Percentiles rank a stretch among this genome's conserved stretches.
Conservation (phyloP, 306 rosid genomes). For the Erythrophleum fordii region DNA sequence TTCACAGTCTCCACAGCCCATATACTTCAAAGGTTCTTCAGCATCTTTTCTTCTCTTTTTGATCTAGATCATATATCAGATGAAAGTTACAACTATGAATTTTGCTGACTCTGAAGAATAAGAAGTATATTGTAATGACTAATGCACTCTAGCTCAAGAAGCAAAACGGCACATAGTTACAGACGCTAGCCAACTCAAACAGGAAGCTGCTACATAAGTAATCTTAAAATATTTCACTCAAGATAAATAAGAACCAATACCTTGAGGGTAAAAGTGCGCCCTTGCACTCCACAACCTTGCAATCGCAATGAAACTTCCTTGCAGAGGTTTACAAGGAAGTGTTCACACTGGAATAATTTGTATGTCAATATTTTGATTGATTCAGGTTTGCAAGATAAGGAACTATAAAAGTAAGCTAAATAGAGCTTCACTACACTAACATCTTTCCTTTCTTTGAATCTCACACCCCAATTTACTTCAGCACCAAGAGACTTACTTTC, state of each 20-base stretch:
- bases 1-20: constrained; percentile 98
- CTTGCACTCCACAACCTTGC: constrained; percentile 78
- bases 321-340: constrained; percentile 77
- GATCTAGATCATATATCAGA: constrained; percentile 52
- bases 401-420: constrained; percentile 25
- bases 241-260: constrained; percentile 44
- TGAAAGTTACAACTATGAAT: constrained; percentile 21
- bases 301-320: constrained; percentile 88
- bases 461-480: constrained; percentile 99
- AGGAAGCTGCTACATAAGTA: constrained; percentile 33
- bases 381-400: constrained; percentile 22
- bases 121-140: constrained; percentile 24
- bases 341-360: constrained; percentile 62
- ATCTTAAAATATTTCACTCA: constrained; percentile 27
- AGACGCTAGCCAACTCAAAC: constrained; percentile 28
- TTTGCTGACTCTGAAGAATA: constrained; percentile 24
- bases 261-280: constrained; percentile 90
- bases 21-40: constrained; percentile 81
- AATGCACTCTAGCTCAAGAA: constrained; percentile 27
- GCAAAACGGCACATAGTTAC: constrained; percentile 23
- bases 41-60: constrained; percentile 87
- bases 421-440: constrained; percentile 57
- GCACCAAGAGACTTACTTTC: constrained; percentile 91
- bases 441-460: constrained; percentile 79
- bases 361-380: constrained; percentile 45